A percentile compares a stretch with the other conserved stretches of the same genome.
Evolutionary conservation across 2,329 filamentous ascomycete genomes (phyloP).

Genomic region (Tolypocladium capitatum): DNA sequence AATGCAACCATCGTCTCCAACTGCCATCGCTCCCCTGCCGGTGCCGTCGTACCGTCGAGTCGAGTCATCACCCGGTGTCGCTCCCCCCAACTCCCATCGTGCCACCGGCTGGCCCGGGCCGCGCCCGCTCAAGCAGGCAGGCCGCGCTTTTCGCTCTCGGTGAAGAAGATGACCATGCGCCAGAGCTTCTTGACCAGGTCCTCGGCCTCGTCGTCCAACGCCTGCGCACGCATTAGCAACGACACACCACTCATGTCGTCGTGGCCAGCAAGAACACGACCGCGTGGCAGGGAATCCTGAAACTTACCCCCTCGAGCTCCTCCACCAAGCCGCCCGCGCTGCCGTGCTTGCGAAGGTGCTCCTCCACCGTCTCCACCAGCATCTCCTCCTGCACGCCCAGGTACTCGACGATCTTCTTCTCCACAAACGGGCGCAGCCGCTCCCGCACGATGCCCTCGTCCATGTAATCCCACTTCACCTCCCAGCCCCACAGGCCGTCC

Average conservation of each 20-base stretch:
- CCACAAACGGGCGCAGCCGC: conserved; percentile 85
- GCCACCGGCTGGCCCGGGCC: neutral
- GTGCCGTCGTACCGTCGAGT: neutral
- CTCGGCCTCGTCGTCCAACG: conserved; percentile 88
- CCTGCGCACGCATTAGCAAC: conserved; percentile 35
- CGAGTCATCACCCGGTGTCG: no score
- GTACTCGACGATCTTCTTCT: conserved; percentile 97
- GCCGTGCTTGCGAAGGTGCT: conserved; percentile 65
- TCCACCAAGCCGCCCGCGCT: conserved; percentile 70
- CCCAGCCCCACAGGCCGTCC: conserved; percentile 81
- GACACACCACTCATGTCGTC: neutral
- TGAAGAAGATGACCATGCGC: conserved; percentile 98
- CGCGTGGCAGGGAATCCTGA: conserved; percentile 22
- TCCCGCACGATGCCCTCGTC: conserved; percentile 69
- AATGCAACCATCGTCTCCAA: neutral
- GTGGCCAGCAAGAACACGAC: no score
- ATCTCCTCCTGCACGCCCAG: conserved; percentile 93
- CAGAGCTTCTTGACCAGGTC: conserved; percentile 91
- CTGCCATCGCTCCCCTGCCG: neutral
- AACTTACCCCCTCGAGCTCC: conserved; percentile 67
- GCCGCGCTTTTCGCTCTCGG: conserved; percentile 83
- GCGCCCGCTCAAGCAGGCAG: conserved; percentile 34
- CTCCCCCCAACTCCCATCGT: neutral
- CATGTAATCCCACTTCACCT: conserved; percentile 83
- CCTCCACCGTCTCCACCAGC: conserved; percentile 83